Conservation (phyloP, 331 rosid genomes). For the Pyracantha coccinea region DNA sequence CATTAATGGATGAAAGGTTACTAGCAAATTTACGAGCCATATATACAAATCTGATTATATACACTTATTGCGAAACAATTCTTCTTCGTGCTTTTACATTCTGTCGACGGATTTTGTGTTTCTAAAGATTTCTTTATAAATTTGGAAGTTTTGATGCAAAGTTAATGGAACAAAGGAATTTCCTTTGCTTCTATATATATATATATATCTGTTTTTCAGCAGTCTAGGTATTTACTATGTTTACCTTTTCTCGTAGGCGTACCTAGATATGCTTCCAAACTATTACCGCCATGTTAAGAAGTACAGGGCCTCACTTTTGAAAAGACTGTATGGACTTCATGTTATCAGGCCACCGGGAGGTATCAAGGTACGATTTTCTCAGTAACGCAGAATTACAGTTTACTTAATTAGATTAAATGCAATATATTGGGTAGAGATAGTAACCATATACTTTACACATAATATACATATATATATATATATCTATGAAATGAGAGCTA, state of each 20-base stretch:
- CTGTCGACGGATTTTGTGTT: not conserved
- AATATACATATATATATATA: no score
- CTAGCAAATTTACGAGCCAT: no score
- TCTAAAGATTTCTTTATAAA: not conserved
- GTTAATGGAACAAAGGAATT: not conserved
- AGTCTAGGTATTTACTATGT: not conserved
- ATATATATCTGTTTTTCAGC: not conserved
- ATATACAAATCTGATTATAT: not conserved
- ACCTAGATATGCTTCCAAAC: constrained; percentile 34
- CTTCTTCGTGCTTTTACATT: not conserved
- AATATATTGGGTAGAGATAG: not conserved
- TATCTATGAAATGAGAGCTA: no score
- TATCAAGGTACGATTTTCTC: constrained; percentile 24
- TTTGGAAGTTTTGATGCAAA: not conserved
- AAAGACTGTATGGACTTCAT: constrained; percentile 37
- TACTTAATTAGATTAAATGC: not conserved
- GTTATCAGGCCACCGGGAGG: constrained; percentile 30
- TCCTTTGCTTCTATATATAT: not conserved
- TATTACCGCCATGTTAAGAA: constrained; percentile 31
- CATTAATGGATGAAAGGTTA: not conserved
- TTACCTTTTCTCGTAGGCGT: constrained; percentile 13
- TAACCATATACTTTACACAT: not conserved
- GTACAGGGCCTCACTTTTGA: constrained; percentile 21
- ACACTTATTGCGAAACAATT: not conserved
- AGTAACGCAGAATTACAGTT: not conserved